A percentile compares a stretch with the other conserved stretches of the same genome.
Evolutionary conservation across 2,329 filamentous ascomycete genomes (phyloP).

Genomic region (Chaetoscypha palmicola): DNA sequence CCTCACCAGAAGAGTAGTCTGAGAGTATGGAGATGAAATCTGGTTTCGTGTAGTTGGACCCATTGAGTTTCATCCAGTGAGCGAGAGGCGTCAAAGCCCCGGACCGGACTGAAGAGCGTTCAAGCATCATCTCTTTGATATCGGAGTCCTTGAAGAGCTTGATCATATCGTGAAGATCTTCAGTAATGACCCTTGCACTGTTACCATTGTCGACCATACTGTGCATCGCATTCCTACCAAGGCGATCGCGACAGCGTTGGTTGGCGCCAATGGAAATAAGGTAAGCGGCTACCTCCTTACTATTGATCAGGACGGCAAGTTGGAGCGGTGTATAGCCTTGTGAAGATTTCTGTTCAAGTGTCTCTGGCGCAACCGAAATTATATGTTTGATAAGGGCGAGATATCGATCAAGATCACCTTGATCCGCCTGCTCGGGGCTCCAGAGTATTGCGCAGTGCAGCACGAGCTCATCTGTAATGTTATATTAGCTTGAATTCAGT

Average conservation of each 20-base stretch:
- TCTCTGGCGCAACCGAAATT: slow-evolving; percentile 51
- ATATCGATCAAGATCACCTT: slow-evolving; percentile 31
- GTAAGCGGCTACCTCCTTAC: slow-evolving; percentile 47
- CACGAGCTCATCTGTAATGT: slow-evolving; percentile 53
- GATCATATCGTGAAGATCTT: slow-evolving; percentile 42
- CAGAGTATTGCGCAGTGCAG: slow-evolving; percentile 59
- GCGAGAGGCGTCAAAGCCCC: slow-evolving; percentile 59
- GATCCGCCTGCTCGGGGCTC: slow-evolving; percentile 22
- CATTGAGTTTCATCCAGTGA: slow-evolving; percentile 39
- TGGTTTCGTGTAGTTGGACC: slow-evolving; percentile 24
- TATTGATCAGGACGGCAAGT: slow-evolving; percentile 53
- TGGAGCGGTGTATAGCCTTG: slow-evolving; percentile 60
- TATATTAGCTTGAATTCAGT: too few relatives aligned
- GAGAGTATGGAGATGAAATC: slow-evolving; percentile 44
- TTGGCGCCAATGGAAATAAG: slow-evolving; percentile 65
- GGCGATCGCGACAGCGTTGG: slow-evolving; percentile 53
- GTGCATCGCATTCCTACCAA: slow-evolving; percentile 64
- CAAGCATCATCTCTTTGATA: slow-evolving; percentile 49
- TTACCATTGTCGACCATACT: slow-evolving; percentile 34
- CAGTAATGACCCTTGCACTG: slow-evolving; percentile 16
- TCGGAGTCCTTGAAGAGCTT: slow-evolving; percentile 51
- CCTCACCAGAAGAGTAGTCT: slow-evolving; percentile 47
- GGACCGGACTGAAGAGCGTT: slow-evolving; percentile 46
- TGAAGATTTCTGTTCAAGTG: slow-evolving; percentile 54
- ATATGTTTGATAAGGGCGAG: slow-evolving; percentile 58